A percentile compares a stretch with the other conserved stretches of the same genome.
These are phyloP conservation scores for Hyparrhenia diplandra DNA, from an alignment of 176 grass and related monocot species.

Conservation along the genomic window DNA sequence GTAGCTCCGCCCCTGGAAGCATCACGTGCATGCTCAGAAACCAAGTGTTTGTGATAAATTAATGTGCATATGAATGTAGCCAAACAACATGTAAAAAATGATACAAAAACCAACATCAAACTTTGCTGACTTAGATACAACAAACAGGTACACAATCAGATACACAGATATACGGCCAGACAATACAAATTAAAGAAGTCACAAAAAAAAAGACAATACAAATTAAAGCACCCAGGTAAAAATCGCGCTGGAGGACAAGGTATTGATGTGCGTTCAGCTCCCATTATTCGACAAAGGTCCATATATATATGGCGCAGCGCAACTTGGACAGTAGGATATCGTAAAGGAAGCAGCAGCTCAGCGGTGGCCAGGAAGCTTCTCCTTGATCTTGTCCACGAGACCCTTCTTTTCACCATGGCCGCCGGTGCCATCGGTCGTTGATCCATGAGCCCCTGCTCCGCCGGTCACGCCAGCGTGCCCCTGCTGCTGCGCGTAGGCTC, in stretches of 20 bases:
- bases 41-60: too few species aligned
- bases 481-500: conserved; percentile 17
- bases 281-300: not conserved
- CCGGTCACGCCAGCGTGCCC: not conserved
- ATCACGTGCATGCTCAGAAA: too few species aligned
- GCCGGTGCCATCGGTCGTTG: not conserved
- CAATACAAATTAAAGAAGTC: too few species aligned
- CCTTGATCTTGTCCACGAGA: conserved; percentile 69
- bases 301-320: not conserved
- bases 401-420: conserved; percentile 50
- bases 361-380: conserved; percentile 57
- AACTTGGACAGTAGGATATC: too few species aligned
- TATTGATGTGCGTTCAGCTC: not conserved
- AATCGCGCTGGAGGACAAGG: not conserved
- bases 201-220: too few species aligned
- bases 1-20: too few species aligned
- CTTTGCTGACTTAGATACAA: too few species aligned
- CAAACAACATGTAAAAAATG: too few species aligned
- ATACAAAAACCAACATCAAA: too few species aligned
- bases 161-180: too few species aligned
- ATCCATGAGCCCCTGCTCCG: not conserved
- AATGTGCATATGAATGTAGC: too few species aligned
- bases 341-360: not conserved
- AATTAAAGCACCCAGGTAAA: not conserved
- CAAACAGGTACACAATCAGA: too few species aligned